phyloP scores from a whole-genome alignment of 306 rosid species.

The Dalbergia oliveri region DNA sequence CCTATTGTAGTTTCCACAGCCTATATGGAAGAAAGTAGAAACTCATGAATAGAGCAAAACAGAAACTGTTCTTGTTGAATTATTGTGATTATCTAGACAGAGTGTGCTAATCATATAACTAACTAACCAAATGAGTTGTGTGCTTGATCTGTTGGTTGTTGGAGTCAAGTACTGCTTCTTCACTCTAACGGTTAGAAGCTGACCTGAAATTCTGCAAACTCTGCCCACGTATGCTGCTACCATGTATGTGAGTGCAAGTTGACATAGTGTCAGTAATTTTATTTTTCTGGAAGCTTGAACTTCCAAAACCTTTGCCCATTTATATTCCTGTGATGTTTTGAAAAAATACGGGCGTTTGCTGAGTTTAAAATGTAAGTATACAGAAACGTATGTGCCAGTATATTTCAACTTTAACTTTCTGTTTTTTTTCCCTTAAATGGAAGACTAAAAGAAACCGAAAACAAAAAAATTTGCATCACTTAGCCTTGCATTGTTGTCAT shows the following conservation, averaged over 20 bases:
- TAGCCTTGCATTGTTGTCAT: background rate
- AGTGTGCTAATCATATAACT: too few relatives aligned
- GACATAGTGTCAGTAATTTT: too few relatives aligned
- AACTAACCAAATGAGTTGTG: too few relatives aligned
- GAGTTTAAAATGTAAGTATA: background rate
- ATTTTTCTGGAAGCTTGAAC: background rate
- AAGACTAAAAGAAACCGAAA: background rate
- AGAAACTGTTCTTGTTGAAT: too few relatives aligned
- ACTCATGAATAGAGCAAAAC: background rate
- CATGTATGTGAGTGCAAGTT: too few relatives aligned
- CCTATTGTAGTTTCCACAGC: background rate
- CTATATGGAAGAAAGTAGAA: background rate
- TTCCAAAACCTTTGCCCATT: background rate
- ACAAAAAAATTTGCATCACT: background rate
- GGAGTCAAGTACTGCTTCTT: too few relatives aligned
- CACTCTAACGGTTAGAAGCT: background rate
- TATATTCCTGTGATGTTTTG: background rate
- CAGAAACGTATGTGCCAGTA: background rate
- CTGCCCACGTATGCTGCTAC: background rate
- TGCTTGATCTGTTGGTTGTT: constrained; percentile 2
- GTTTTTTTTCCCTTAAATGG: background rate
- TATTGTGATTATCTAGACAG: too few relatives aligned
- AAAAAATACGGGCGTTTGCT: background rate
- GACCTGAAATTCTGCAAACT: background rate
- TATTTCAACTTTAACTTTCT: background rate